Evolutionary conservation across 2,329 filamentous ascomycete genomes (phyloP), one percentile per base, ranked within the genome.

Genomic region (Monilinia laxa): DNA sequence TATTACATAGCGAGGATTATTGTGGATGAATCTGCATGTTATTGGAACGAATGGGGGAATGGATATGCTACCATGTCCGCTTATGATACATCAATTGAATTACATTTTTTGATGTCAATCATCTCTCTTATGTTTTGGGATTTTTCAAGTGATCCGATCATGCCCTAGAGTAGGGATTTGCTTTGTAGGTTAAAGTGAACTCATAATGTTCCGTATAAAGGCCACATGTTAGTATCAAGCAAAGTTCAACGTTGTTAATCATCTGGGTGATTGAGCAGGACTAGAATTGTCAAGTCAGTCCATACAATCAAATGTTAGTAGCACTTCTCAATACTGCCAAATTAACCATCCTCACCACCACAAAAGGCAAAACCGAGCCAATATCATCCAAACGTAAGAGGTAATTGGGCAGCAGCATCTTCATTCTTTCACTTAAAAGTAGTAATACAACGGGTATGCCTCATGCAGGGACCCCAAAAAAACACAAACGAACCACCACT

Each of bases 1-100:
- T 28, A n/a, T 60, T 60, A 60, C 58, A 60, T 60, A 25, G 14
- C 9, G 28, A 23, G 28, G n/a, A 60, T 40, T 60, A 25, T 60
- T 38, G 14, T 38, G 58, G 14, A 20, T 38, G 31, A 28, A 51
- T 18, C 20, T 25, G 31, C n/a, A 51, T 60, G 58, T 60, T 60
- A 7, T 28, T n/a, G 28, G 31, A 60, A 51, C 18, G 28, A 38
- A 60, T 49, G 28, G 31, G 31, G 14, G 12, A 38, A 51, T 25
- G 45, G 18, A 60, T 38, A 38, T 60, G 12, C 18, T 38, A 11
- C 28, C 58, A 60, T 60, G 28, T 23, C 45, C 31, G 14, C 20
- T 60, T 20, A 51, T 25, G 58, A 60, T 51, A 60, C 58, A 51
- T 60, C 58, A 60, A 60, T 59, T 51, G 58, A 60, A 60, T 25